Evolutionary conservation across 2,329 filamentous ascomycete genomes (phyloP).

Genomic region (Gnomoniopsis smithogilvyi): DNA sequence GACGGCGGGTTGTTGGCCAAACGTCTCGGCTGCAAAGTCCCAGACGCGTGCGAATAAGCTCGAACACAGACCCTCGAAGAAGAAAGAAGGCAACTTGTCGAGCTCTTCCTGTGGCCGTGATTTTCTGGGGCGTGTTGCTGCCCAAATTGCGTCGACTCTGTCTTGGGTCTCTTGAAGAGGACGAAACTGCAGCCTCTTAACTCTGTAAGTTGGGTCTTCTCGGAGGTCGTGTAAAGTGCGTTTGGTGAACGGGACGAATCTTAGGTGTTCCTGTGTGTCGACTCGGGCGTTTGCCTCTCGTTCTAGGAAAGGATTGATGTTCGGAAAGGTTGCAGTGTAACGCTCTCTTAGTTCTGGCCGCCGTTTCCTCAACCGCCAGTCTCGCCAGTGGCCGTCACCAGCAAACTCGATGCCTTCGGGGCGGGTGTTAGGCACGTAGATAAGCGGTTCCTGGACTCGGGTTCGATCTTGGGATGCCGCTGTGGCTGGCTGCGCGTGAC

Average conservation of each 20-base stretch:
- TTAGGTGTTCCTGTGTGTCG: not conserved
- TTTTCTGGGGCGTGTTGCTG: constrained; percentile 1
- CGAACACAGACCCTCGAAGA: constrained; percentile 14
- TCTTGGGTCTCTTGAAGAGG: not conserved
- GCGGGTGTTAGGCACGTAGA: constrained; percentile 7
- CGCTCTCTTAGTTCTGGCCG: constrained; percentile 3
- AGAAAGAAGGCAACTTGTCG: constrained; percentile 11
- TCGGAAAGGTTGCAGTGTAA: not conserved
- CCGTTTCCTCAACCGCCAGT: constrained; percentile 13
- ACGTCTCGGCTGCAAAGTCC: constrained; percentile 13
- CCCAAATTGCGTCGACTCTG: not conserved
- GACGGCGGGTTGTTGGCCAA: not conserved
- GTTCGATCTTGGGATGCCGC: no score
- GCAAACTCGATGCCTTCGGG: not conserved
- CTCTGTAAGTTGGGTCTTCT: not conserved
- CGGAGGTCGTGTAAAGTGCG: constrained; percentile 5
- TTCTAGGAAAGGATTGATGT: not conserved
- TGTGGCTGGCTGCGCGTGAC: not conserved
- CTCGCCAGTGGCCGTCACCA: constrained; percentile 9
- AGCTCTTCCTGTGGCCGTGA: not conserved
- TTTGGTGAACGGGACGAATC: not conserved
- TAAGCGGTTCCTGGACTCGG: not conserved
- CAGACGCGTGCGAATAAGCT: constrained; percentile 12
- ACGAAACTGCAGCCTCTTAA: constrained; percentile 4
- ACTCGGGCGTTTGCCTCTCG: not conserved